Conservation (phyloP, 1,284 basidiomycete genomes). For the Golubevia pallescens region DNA sequence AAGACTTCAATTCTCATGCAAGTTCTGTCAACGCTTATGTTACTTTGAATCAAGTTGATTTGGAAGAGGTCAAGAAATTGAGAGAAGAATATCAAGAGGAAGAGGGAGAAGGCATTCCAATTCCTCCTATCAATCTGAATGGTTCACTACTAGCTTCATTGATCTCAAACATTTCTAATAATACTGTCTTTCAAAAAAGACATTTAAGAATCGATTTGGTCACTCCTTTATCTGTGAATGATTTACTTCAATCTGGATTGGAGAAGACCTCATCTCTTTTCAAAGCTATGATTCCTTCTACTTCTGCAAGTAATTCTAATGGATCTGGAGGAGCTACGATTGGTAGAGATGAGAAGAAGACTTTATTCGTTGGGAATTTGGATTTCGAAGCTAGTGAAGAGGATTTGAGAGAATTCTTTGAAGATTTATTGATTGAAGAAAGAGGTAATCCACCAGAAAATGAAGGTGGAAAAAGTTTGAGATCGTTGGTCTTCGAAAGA, state of each 20-base stretch:
- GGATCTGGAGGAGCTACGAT: not conserved
- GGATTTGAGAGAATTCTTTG: constrained; percentile 85
- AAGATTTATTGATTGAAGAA: constrained; percentile 77
- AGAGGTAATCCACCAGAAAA: constrained; percentile 69
- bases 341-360: constrained; percentile 69
- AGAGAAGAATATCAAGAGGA: not conserved
- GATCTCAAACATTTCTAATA: not conserved
- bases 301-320: not conserved
- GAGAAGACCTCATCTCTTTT: constrained; percentile 21
- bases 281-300: not conserved
- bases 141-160: not conserved
- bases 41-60: constrained; percentile 18
- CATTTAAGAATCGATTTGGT: constrained; percentile 57
- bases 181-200: constrained; percentile 2
- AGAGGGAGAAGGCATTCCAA: not conserved
- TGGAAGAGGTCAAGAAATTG: not conserved
- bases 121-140: not conserved
- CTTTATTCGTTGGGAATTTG: constrained; percentile 88
- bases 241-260: constrained; percentile 45
- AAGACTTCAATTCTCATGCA: constrained; percentile 31
- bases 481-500: not conserved
- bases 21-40: constrained; percentile 55
- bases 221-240: constrained; percentile 30
- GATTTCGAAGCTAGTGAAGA: constrained; percentile 92
- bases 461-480: constrained; percentile 25